Conservation (phyloP, 192 early-diverging fungal species). For the Backusella sp. region DNA sequence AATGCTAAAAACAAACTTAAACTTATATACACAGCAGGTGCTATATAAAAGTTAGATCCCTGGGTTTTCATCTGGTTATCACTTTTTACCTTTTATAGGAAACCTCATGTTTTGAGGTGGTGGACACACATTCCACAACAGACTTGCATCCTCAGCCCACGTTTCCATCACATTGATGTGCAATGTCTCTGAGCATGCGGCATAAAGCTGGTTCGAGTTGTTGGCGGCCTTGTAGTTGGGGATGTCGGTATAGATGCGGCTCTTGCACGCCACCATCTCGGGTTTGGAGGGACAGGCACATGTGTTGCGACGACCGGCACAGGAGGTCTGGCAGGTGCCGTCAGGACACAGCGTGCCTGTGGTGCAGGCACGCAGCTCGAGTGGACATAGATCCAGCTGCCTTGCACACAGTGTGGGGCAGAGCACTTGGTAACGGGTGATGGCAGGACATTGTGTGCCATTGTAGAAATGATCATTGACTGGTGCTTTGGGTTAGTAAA, state of each 20-base stretch:
- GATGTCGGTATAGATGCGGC: slow-evolving; percentile 38
- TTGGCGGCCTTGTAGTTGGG: slow-evolving; percentile 39
- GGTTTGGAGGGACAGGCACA: slow-evolving; percentile 45
- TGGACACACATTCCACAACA: slow-evolving; percentile 41
- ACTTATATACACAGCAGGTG: slow-evolving; percentile 34
- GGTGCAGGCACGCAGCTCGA: slow-evolving; percentile 25
- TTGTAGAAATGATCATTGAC: slow-evolving; percentile 50
- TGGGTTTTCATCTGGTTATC: no score
- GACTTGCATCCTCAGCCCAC: slow-evolving; percentile 21
- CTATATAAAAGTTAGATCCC: no score
- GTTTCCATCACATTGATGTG: slow-evolving; percentile 21
- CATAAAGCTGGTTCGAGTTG: slow-evolving; percentile 33
- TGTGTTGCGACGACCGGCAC: slow-evolving; percentile 30
- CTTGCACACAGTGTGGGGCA: slow-evolving; percentile 50
- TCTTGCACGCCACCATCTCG: slow-evolving; percentile 36
- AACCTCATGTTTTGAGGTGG: slow-evolving; percentile 14
- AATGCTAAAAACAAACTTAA: slow-evolving; percentile 33
- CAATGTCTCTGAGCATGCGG: slow-evolving; percentile 31
- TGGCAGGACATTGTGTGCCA: slow-evolving; percentile 46
- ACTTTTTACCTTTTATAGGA: slow-evolving; percentile 11
- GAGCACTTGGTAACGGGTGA: slow-evolving; percentile 22
- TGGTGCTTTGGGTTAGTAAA: neutral
- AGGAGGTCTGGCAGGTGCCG: slow-evolving; percentile 46
- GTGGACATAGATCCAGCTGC: neutral
- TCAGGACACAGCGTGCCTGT: slow-evolving; percentile 44